Base-by-base conservation (phyloP, 1,139 yeast genomes). In the Pneumocystis jirovecii region DNA sequence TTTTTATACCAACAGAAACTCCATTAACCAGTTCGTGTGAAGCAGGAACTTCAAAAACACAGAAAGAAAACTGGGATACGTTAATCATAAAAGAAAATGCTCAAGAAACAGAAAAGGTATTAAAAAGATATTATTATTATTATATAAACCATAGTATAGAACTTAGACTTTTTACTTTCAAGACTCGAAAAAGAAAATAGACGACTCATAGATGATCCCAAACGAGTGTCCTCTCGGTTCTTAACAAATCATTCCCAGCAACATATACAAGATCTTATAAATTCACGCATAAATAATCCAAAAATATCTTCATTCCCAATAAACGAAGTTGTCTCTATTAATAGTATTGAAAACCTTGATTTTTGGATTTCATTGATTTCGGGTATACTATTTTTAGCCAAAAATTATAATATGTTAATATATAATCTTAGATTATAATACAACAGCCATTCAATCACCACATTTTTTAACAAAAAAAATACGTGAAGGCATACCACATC, bases 401-500 rank as follows among this genome's bases (percentile, higher is more conserved):
- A 17, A 17, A 40, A 25, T 19, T 19, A 25, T 50, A 50, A n/a
- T 25, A 15, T 50, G 12, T 50, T 50, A 17, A 50, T 50, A 12
- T 3, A 50, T 50, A 25, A 21, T 75, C 31, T 69, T 74, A 3
- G 75, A 76, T 65, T 76, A 74, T 69, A 72, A 75, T 8, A 69
- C 69, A 29, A 72, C 74, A 7, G 76, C 73, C 17, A 66, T 70
- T 17, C 69, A 71, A 60, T 69, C 74, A n/a, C 79, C 79, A 35
- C 69, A 70, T 42, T 65, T 70, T 37, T 66, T 70, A 4, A 67
- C 68, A 19, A 68, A 68, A 17, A 69, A 70, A 75, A 72, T 76
- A 45, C 72, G 75, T 65, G 71, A 74, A 3, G 79, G 78, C n/a
- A 71, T 76, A 37, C 79, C 79, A 2, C 76, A 77, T 6, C 75